Percentiles rank a stretch among this genome's conserved stretches.
Conservation (phyloP, 1,139 yeast species). For the Suhomyces bribrorum region DNA sequence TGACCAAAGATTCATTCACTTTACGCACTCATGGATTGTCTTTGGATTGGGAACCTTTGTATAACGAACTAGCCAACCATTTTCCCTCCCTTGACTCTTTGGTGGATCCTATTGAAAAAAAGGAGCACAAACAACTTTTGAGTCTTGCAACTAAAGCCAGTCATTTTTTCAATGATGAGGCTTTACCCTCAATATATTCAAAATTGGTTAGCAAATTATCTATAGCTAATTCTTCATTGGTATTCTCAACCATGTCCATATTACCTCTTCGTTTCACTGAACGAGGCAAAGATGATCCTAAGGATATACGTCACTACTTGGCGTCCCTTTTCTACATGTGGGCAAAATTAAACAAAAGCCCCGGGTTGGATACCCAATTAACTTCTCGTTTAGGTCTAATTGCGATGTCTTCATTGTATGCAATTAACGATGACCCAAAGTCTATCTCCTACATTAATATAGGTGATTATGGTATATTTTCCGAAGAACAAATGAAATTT, state of each 20-base stretch:
- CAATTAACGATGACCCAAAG: slow-evolving; percentile 27
- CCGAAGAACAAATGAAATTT: slow-evolving; percentile 58
- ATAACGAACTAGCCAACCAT: slow-evolving; percentile 36
- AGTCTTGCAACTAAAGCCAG: slow-evolving; percentile 52
- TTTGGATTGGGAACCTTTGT: slow-evolving; percentile 57
- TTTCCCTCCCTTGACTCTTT: slow-evolving; percentile 35
- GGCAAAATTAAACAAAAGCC: slow-evolving; percentile 59
- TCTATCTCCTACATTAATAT: slow-evolving; percentile 17
- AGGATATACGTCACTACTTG: slow-evolving; percentile 55
- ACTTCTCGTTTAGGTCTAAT: slow-evolving; percentile 67
- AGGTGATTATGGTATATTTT: slow-evolving; percentile 59
- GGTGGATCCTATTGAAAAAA: slow-evolving; percentile 37
- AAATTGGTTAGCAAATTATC: slow-evolving; percentile 52
- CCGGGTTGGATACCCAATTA: slow-evolving; percentile 65
- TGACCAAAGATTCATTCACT: slow-evolving; percentile 52
- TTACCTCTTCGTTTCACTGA: slow-evolving; percentile 45
- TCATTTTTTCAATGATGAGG: slow-evolving; percentile 41
- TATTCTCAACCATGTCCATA: slow-evolving; percentile 57
- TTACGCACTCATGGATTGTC: slow-evolving; percentile 35
- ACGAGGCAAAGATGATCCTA: slow-evolving; percentile 25
- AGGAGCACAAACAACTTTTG: slow-evolving; percentile 45
- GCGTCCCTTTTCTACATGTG: slow-evolving; percentile 76
- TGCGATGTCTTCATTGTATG: slow-evolving; percentile 49
- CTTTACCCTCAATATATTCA: slow-evolving; percentile 39
- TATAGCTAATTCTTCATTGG: slow-evolving; percentile 56